Evolutionary conservation across 2,329 filamentous ascomycete species (phyloP), one percentile per base, ranked within the genome.

Genomic region (Trichoderma brevicompactum): DNA sequence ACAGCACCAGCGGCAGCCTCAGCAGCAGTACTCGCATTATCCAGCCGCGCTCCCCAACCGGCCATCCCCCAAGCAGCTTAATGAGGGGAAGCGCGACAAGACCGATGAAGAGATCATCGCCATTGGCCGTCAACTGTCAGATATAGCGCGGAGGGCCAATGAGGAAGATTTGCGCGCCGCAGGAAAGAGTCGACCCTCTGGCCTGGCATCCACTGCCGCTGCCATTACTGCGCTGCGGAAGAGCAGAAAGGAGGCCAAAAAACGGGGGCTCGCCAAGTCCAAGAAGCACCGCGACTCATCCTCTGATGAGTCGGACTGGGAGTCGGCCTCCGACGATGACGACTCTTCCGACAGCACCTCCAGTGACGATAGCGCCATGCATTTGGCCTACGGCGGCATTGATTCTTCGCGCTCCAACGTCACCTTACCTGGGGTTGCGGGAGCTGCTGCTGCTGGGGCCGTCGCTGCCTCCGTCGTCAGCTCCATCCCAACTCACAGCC

Each of bases 31-130:
- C 32, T n/a, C 49, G n/a, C 63, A 60, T 7, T 46, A 54, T 36
- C 65, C 49, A 6, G 50, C 38, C 28, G 50, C 43, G 6, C 3
- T 32, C 17, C 15, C 64, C 7, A 12, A 8, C 48, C 36, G 41
- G 41, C 55, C 56, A 28, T 62, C 64, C 15, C 56, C 64, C 41
- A 54, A 36, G 34, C 49, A n/a, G 7, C 40, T 43, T 40, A 48
- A 50, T 38, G 64, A 61, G 65, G 17, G 17, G 59, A 64, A 64
- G 68, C 66, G 78, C 40, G 77, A 75, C 63, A 80, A 81, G 70
- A 82, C 83, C 1, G 84, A 87, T 66, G 83, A 86, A 66, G 85
- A 87, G 74, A 87, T 87, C 38, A 72, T 85, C 63, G 80, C 81
- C 64, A 78, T 87, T 49, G 85, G 85, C 13, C 80, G 82, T 63